Evolutionary conservation across 1,139 yeast genomes (phyloP), one percentile per base, ranked within the genome.

Genomic region (Candida labiduridarum): DNA sequence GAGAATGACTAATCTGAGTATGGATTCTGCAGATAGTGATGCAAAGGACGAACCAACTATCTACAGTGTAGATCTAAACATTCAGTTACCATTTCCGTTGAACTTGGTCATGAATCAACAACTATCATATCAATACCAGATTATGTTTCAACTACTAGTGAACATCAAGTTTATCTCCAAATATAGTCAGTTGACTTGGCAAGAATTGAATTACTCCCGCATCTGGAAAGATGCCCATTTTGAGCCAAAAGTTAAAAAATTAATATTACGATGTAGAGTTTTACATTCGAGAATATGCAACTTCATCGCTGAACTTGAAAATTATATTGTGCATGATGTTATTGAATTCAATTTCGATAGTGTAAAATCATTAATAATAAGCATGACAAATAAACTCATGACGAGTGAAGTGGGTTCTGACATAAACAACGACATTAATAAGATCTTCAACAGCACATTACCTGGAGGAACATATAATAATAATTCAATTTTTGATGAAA

Each of bases 71-170:
- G 87, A 85, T 56, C 72, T 91, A 41, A 88, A 89, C 48, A 65
- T 89, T 34, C 72, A 78, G 27, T 72, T 92, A 18, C 97, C 97
- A 6, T 95, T 90, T 62, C 99, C 99, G 0, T 68, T 91, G 45
- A 90, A 91, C 56, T 73, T 92, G 38, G 75, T 94, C 0, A 69
- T 91, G 2, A 83, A 88, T 25, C 81, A 85, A 52, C 86, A 89
- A 41, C 82, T 87, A 30, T 75, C 90, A 33, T 79, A 85, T 46
- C 91, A 95, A 53, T 91, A 87, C 61, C 97, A 92, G 64, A 72
- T 90, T 31, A 70, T 91, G 50, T 90, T 89, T 60, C 82, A 97
- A 56, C 85, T 89, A 56, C 73, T 89, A 42, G 68, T 86, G 29
- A 77, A 85, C 36, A 64, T 90, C 19, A 84, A 84, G 54, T 84